Percentiles rank a stretch among this genome's conserved stretches.
Evolutionary conservation across 176 grass and related monocot genomes (phyloP).

Genomic region (Bromus sterilis): DNA sequence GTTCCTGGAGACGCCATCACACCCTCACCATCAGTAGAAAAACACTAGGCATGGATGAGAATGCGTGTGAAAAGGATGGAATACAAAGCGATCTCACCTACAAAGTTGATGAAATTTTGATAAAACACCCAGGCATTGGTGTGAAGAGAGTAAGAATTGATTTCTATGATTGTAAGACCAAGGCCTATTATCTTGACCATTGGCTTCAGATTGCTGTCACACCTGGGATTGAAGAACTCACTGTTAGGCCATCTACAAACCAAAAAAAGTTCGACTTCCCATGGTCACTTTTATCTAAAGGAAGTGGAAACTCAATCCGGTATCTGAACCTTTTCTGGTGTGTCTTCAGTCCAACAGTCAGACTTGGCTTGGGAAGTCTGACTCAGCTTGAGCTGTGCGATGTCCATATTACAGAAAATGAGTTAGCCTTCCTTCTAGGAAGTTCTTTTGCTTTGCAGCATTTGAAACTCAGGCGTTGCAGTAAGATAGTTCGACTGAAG

Average conservation of each 20-base stretch:
- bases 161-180: neutral
- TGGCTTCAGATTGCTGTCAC: conserved; percentile 11
- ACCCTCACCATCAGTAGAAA: neutral
- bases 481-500: neutral
- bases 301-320: neutral
- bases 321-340: neutral
- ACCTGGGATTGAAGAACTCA: conserved; percentile 1
- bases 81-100: neutral
- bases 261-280: conserved; percentile 16
- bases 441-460: neutral
- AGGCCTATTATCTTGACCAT: neutral
- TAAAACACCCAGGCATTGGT: neutral
- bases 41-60: neutral
- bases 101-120: neutral
- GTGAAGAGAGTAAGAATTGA: neutral
- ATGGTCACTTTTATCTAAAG: conserved; percentile 2
- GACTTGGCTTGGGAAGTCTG: neutral
- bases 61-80: neutral
- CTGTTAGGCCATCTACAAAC: neutral
- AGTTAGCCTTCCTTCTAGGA: neutral
- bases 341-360: neutral
- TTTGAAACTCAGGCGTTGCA: neutral
- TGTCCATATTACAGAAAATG: neutral
- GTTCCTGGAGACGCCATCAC: neutral
- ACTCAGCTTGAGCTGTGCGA: neutral